These are phyloP conservation scores for Fusarium pseudoanthophilum DNA, from an alignment of 2,329 filamentous ascomycete genomes.

Conservation along the genomic window DNA sequence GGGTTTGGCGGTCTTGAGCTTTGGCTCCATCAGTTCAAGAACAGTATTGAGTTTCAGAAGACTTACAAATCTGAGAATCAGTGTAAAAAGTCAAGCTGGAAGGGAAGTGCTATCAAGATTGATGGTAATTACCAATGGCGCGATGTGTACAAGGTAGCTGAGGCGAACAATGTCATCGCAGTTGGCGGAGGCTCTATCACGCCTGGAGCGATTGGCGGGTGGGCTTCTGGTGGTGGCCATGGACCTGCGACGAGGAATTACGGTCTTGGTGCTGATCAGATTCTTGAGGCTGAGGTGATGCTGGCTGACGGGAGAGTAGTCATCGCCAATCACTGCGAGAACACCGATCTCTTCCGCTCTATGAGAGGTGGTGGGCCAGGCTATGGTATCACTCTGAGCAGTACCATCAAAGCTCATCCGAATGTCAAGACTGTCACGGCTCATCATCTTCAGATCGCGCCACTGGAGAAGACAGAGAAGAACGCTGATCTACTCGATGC, in stretches of 20 bases:
- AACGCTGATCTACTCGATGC: conserved; percentile 18
- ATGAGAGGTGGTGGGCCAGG: conserved; percentile 29
- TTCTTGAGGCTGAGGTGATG: conserved; percentile 30
- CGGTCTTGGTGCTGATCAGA: conserved; percentile 27
- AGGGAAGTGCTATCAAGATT: conserved; percentile 19
- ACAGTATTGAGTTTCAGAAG: conserved; percentile 6
- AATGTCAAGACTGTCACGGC: conserved; percentile 19
- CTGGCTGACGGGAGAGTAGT: conserved; percentile 14
- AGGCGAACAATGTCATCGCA: conserved; percentile 23
- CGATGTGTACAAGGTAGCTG: conserved; percentile 26
- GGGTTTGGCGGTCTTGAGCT: conserved; percentile 28
- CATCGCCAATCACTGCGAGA: conserved; percentile 23
- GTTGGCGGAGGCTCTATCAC: conserved; percentile 29
- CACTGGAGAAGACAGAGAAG: conserved; percentile 19
- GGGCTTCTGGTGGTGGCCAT: conserved; percentile 28
- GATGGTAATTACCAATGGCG: conserved; percentile 31
- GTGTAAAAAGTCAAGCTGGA: conserved; percentile 14
- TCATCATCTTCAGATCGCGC: conserved; percentile 12
- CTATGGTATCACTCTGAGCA: conserved; percentile 23
- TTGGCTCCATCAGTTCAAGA: conserved; percentile 31
- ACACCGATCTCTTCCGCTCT: conserved; percentile 24
- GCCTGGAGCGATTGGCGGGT: conserved; percentile 29
- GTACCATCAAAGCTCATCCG: conserved; percentile 26
- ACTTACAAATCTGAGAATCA: background rate
- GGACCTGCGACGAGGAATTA: conserved; percentile 32